phyloP scores from a whole-genome alignment of 495 filamentous ascomycete genomes.

The Niebla homalea region DNA sequence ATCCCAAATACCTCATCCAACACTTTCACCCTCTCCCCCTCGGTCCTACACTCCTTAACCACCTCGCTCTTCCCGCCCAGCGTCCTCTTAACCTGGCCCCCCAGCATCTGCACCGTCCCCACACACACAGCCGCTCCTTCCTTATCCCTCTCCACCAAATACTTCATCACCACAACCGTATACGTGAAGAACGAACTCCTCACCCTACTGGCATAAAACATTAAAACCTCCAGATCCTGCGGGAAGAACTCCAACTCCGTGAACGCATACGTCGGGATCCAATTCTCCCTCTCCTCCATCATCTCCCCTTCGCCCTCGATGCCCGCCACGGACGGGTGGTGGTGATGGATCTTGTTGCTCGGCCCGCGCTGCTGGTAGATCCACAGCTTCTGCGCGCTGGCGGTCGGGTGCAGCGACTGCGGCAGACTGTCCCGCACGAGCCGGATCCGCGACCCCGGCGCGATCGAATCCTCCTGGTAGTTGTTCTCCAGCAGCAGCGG shows the following conservation, averaged over 20 bases:
- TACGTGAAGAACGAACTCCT: constrained; percentile 34
- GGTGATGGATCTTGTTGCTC: no score
- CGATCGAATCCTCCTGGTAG: constrained; percentile 25
- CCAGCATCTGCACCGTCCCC: constrained; percentile 47
- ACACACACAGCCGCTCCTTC: constrained; percentile 27
- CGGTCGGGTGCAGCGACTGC: constrained; percentile 21
- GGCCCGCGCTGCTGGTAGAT: constrained; percentile 42
- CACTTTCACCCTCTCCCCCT: constrained; percentile 36
- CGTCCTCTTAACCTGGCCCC: constrained; percentile 43
- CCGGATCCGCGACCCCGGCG: constrained; percentile 38
- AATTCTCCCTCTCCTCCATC: constrained; percentile 29
- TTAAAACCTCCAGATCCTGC: constrained; percentile 54
- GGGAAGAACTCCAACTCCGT: constrained; percentile 46
- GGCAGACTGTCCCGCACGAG: constrained; percentile 34
- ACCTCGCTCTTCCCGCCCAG: constrained; percentile 42
- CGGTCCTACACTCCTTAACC: constrained; percentile 32
- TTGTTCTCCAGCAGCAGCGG: constrained; percentile 35
- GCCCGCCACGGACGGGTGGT: no score
- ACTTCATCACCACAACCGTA: constrained; percentile 41
- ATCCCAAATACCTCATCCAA: constrained; percentile 39
- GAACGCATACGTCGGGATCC: constrained; percentile 48
- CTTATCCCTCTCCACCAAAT: constrained; percentile 33
- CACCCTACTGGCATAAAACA: constrained; percentile 36
- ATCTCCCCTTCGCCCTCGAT: no score
- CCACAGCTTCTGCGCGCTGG: constrained; percentile 39